Evolutionary conservation across 2,329 filamentous ascomycete species (phyloP).

Genomic region (Diaporthe vexans): DNA sequence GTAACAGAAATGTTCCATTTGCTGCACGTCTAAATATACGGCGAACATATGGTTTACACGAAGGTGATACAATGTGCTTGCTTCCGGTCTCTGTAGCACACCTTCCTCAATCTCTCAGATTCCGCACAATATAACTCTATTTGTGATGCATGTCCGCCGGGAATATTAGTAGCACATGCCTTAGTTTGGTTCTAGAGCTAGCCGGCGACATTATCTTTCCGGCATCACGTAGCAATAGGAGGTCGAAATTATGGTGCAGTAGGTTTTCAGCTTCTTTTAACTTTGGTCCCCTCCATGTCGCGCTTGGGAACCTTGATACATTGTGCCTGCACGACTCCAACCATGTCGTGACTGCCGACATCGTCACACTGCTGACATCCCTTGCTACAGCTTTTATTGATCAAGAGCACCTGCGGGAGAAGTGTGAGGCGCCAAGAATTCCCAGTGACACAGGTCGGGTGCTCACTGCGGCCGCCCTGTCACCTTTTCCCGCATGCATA

Average conservation of each 20-base stretch:
- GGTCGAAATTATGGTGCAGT: neutral
- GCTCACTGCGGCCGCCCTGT: neutral
- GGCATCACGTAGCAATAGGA: neutral
- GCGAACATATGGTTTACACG: neutral
- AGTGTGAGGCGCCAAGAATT: no score
- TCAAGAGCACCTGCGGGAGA: no score
- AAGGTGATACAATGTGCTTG: neutral
- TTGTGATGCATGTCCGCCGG: neutral
- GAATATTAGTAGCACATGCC: neutral
- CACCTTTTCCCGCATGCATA: neutral
- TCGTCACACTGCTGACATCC: neutral
- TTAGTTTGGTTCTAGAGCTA: neutral
- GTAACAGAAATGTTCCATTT: neutral
- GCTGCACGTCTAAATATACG: neutral
- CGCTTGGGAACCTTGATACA: neutral
- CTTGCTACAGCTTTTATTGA: neutral
- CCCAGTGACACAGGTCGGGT: neutral
- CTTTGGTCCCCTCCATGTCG: neutral
- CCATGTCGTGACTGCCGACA: neutral
- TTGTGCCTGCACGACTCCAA: neutral
- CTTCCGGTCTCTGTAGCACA: neutral
- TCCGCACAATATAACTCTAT: constrained; percentile 9
- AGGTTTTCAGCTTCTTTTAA: neutral
- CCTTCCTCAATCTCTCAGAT: neutral
- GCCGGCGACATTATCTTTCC: neutral